Conservation (phyloP, 164 flowering plant species). For the Berberis thunbergii region DNA sequence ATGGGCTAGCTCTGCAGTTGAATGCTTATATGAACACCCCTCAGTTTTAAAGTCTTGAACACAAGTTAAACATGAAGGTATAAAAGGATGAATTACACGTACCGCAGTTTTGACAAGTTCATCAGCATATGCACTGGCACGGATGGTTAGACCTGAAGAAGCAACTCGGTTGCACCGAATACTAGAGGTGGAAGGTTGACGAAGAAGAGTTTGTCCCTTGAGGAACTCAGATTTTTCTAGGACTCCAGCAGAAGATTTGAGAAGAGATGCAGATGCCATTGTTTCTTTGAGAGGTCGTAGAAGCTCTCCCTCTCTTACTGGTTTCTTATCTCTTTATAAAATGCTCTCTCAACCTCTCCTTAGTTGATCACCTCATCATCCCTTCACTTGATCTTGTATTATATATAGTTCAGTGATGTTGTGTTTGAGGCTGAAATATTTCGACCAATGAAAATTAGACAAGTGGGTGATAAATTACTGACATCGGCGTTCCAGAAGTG, state of each 20-base stretch:
- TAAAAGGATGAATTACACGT: conserved; percentile 10
- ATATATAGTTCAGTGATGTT: conserved; percentile 11
- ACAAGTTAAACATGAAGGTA: background rate
- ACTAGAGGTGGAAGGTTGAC: conserved; percentile 35
- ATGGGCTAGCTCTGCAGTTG: too few species aligned
- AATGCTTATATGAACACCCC: too few species aligned
- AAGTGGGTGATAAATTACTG: conserved; percentile 30
- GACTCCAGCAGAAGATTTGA: conserved; percentile 51
- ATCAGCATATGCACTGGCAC: conserved; percentile 66
- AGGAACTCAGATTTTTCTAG: conserved; percentile 67
- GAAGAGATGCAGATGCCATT: conserved; percentile 60
- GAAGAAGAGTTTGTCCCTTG: conserved; percentile 69
- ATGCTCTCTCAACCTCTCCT: conserved; percentile 6
- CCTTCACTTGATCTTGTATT: too few species aligned
- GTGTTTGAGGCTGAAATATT: conserved; percentile 43
- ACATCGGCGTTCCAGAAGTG: conserved; percentile 18
- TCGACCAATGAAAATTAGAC: conserved; percentile 14
- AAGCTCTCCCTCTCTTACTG: background rate
- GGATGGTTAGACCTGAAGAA: conserved; percentile 39
- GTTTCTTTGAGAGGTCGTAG: background rate
- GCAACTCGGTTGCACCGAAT: conserved; percentile 32
- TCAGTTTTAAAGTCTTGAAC: too few species aligned
- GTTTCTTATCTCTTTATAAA: conserved; percentile 7
- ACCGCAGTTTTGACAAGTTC: conserved; percentile 95
- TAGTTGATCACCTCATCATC: conserved; percentile 1